phyloP scores from a whole-genome alignment of 371 early-diverging fungal genomes.

The Lichtheimia ornata region DNA sequence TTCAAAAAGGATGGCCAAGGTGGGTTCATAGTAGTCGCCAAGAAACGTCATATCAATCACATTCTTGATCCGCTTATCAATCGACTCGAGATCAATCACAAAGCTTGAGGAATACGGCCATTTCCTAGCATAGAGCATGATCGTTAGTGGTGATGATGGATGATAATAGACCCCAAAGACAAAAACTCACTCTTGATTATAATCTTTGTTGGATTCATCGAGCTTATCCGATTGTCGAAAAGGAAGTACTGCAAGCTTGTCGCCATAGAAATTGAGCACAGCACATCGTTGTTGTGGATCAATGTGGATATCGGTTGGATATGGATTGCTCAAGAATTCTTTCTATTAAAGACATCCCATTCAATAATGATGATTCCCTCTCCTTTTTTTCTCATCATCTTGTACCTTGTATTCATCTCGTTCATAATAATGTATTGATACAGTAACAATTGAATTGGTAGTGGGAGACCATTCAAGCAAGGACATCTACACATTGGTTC shows the following conservation, averaged over 20 bases:
- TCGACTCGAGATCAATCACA: slow-evolving; percentile 72
- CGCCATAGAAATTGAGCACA: slow-evolving; percentile 81
- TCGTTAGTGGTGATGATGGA: not conserved
- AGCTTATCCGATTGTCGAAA: slow-evolving; percentile 72
- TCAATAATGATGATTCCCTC: not conserved
- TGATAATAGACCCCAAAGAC: not conserved
- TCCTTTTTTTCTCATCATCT: not conserved
- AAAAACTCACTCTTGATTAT: slow-evolving; percentile 42
- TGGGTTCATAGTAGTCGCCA: slow-evolving; percentile 90
- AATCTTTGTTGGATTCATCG: slow-evolving; percentile 23
- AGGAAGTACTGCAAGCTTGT: slow-evolving; percentile 90
- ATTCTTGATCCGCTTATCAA: slow-evolving; percentile 74
- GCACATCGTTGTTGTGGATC: slow-evolving; percentile 89
- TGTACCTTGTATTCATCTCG: slow-evolving; percentile 85
- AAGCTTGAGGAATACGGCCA: slow-evolving; percentile 79
- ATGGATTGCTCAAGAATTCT: slow-evolving; percentile 68
- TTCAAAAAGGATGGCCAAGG: slow-evolving; percentile 91
- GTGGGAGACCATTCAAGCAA: slow-evolving; percentile 84
- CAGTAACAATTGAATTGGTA: slow-evolving; percentile 80
- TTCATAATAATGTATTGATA: slow-evolving; percentile 96
- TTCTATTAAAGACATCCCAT: slow-evolving; percentile 24
- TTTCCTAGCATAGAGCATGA: slow-evolving; percentile 36
- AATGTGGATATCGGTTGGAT: slow-evolving; percentile 66
- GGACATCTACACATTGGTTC: slow-evolving; percentile 69
- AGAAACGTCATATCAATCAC: slow-evolving; percentile 91